Conservation (phyloP, 345 rosid species). For the Citrus cavaleriei region DNA sequence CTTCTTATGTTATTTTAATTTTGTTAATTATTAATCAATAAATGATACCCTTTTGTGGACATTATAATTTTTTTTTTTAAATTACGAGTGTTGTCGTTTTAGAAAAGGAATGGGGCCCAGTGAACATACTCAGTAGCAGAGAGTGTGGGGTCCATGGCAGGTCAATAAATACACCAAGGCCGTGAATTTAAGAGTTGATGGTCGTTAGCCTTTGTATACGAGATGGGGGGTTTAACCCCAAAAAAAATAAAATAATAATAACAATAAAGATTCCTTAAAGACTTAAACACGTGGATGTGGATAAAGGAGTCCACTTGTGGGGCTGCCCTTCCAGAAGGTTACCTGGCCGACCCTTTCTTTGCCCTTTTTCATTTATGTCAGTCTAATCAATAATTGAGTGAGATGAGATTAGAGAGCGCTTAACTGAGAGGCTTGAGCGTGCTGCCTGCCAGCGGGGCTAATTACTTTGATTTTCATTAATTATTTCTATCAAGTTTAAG, state of each 20-base stretch:
- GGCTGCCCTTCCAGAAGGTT: slow-evolving; percentile 24
- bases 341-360: not conserved
- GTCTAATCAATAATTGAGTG: not conserved
- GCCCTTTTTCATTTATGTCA: not conserved
- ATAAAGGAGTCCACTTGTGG: slow-evolving; percentile 16
- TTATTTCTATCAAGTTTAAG: too few relatives aligned
- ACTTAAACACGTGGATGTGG: slow-evolving; percentile 21
- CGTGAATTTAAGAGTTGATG: slow-evolving; percentile 12
- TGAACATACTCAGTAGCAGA: slow-evolving; percentile 5
- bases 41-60: not conserved
- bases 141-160: slow-evolving; percentile 8
- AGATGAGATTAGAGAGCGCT: too few relatives aligned
- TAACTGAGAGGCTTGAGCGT: too few relatives aligned
- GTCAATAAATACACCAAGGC: slow-evolving; percentile 33
- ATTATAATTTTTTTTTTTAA: not conserved
- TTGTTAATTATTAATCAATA: not conserved
- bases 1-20: not conserved
- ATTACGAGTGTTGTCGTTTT: slow-evolving; percentile 7
- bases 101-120: slow-evolving; percentile 19
- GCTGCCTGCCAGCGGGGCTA: too few relatives aligned
- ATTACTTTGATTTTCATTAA: too few relatives aligned
- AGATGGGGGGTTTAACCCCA: not conserved
- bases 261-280: slow-evolving; percentile 12
- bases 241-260: not conserved
- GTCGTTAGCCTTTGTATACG: too few relatives aligned